Conservation (phyloP, 495 filamentous ascomycete genomes). For the Platismatia glauca region DNA sequence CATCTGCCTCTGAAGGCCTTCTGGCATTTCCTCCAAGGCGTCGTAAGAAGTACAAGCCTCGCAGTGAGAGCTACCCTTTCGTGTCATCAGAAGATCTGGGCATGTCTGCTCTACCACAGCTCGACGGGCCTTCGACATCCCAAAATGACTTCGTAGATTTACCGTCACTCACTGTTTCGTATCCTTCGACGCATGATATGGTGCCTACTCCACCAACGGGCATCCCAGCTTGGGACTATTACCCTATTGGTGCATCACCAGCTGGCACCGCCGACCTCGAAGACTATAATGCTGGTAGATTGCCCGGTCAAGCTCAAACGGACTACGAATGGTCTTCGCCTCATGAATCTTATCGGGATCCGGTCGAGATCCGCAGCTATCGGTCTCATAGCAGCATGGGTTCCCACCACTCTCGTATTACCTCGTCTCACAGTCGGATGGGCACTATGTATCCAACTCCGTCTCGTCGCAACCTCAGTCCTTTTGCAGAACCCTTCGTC, state of each 20-base stretch:
- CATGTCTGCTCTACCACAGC: not conserved
- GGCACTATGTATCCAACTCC: constrained; percentile 8
- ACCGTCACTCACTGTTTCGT: constrained; percentile 6
- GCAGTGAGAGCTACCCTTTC: constrained; percentile 22
- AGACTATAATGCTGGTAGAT: not conserved
- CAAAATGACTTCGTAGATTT: not conserved
- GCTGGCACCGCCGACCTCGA: not conserved
- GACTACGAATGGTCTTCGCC: constrained; percentile 3
- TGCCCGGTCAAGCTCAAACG: not conserved
- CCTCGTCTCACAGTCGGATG: constrained; percentile 18
- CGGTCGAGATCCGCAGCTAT: not conserved
- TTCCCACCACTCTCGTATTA: constrained; percentile 14
- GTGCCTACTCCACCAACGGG: not conserved
- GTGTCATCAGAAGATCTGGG: constrained; percentile 11
- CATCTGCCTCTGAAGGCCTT: not conserved
- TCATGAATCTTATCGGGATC: not conserved
- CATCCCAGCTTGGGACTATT: not conserved
- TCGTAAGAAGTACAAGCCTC: constrained; percentile 20
- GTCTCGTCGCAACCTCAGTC: constrained; percentile 8
- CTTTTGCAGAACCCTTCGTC: constrained; percentile 6
- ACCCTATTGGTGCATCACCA: constrained; percentile 1
- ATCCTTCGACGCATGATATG: not conserved
- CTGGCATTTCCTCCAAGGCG: constrained; percentile 17
- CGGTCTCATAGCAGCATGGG: constrained; percentile 18
- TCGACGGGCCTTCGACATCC: constrained; percentile 9